Conservation (phyloP, 148 eudicot species). For the Linanthus parryae region DNA sequence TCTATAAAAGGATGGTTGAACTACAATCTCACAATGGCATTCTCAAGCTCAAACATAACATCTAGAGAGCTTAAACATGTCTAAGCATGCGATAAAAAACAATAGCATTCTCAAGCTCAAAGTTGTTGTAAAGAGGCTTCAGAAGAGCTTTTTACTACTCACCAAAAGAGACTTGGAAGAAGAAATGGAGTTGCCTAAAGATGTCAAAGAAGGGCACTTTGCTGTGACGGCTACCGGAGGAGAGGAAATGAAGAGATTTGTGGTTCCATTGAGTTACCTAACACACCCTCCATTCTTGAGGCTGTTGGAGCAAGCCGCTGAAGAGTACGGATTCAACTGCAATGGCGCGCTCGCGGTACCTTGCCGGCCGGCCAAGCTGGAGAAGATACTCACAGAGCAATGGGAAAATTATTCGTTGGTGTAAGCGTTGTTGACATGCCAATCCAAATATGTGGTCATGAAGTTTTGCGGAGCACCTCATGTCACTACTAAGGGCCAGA, state of each 20-base stretch:
- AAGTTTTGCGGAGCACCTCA: too few species aligned
- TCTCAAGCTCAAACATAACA: too few species aligned
- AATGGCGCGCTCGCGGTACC: slow-evolving; percentile 58
- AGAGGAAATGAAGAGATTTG: slow-evolving; percentile 29
- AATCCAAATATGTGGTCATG: too few species aligned
- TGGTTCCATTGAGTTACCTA: slow-evolving; percentile 49
- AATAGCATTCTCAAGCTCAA: slow-evolving; percentile 40
- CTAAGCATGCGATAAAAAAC: slow-evolving; percentile 23
- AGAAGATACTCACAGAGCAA: slow-evolving; percentile 34
- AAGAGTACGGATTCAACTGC: slow-evolving; percentile 64
- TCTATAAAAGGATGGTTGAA: too few species aligned
- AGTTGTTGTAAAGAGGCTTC: slow-evolving; percentile 36
- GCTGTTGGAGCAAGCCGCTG: slow-evolving; percentile 62
- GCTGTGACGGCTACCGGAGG: slow-evolving; percentile 52
- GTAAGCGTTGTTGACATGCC: too few species aligned
- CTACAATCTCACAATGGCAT: too few species aligned
- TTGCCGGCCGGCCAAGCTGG: slow-evolving; percentile 43
- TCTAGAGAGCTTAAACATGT: too few species aligned
- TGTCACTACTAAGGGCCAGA: too few species aligned
- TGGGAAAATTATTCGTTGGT: too few species aligned
- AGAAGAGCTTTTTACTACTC: slow-evolving; percentile 30
- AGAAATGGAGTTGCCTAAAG: slow-evolving; percentile 37
- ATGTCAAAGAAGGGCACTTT: slow-evolving; percentile 72
- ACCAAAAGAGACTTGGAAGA: background rate
- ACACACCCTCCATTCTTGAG: slow-evolving; percentile 39